Evolutionary conservation across 1,284 basidiomycete genomes (phyloP), one percentile per base, ranked within the genome.

Genomic region (Coniferiporia sulphurascens): DNA sequence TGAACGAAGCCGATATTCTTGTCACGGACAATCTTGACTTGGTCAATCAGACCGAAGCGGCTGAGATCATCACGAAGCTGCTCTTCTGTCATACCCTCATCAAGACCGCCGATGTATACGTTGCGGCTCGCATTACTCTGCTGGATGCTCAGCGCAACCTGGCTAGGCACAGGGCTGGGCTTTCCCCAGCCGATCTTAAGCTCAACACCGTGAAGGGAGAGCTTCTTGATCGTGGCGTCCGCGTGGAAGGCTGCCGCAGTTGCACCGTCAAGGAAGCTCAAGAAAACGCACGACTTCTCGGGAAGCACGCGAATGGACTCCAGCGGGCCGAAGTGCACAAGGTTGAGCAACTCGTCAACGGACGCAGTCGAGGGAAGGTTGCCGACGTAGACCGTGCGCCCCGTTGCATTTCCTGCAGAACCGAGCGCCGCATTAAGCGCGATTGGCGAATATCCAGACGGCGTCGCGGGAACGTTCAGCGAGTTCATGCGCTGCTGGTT

Each of bases 1-100:
- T 98, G 95, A 44, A 98, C 91, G 71, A 98, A 98, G 6, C 93
- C 95, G 64, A 97, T 97, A 69, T 95, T 95, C 82, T 97, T 97
- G 78, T 98, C 95, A 62, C 93, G 78, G 45, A 97, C 95, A 69
- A 97, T 96, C 82, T 98, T 98, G 71, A 98, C 93, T 72, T 97
- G 95, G 74, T 98, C 95, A 69, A 98, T 97, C 48, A 95, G 79
- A n/a, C 95, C 95, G 68, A 95, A 98, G 45, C 89, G 81, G 68
- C 83, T 86, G 55, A 93, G 78, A 69, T 95, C 93, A 63, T 96
- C 92, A 34, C 94, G 77, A 48, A 98, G 76, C 71, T 86, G 84
- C 75, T 95, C 91, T 76, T 98, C 95, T 0, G 92, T 95, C 74
- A 87, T 85, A 50, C 78, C 79, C 72, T 95, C 92, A 56, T 95